Base-by-base conservation (phyloP, 306 rosid genomes). In the Senna tora region DNA sequence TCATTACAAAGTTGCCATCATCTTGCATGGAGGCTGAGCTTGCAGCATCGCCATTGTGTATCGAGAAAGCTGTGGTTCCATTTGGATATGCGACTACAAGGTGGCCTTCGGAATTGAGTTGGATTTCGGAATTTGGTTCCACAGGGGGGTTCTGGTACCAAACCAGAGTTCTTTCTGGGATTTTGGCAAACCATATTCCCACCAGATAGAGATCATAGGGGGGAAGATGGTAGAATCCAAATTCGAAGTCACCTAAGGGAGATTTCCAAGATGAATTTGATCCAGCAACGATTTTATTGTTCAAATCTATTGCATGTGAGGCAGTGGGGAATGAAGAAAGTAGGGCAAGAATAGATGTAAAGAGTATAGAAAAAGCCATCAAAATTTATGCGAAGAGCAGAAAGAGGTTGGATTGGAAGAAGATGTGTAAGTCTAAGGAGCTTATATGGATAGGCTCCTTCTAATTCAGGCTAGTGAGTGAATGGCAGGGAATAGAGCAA, bases 101-200 rank as follows among this genome's bases (percentile, higher is more conserved):
- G 4, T 62, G 45, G 39, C 85, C 85, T 19, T 3, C 12, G 9
- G 19, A 53, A 45, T 59, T 67, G 52, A 81, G 43, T 46, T 54
- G 73, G 69, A 81, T 55, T 11, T 41, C 3, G 41, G 82, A 81
- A 61, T 73, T 73, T 30, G 21, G 32, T 62, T 73, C 60, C 50
- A 77, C 43, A 0, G 69, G 72, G 9, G 53, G 69, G 54, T 36
- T 50, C 0, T 4, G n/a, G 76, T 81, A 73, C 85, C 85, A 81
- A 19, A 68, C 85, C 0, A 77, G 64, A 20, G 82, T 81, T 81
- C 12, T 67, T 17, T 77, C 69, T 11, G 16, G 65, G 65, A 77
- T 81, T 8, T 56, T 81, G 0, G 51, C 79, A 34, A 61, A 81
- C 85, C 85, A 77, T 55, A 73, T 77, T 69, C 77, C 79, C 1